A percentile compares a stretch with the other conserved stretches of the same genome.
Evolutionary conservation across 768 basidiomycete genomes (phyloP).

Genomic region (Boletus eberwhitei): DNA sequence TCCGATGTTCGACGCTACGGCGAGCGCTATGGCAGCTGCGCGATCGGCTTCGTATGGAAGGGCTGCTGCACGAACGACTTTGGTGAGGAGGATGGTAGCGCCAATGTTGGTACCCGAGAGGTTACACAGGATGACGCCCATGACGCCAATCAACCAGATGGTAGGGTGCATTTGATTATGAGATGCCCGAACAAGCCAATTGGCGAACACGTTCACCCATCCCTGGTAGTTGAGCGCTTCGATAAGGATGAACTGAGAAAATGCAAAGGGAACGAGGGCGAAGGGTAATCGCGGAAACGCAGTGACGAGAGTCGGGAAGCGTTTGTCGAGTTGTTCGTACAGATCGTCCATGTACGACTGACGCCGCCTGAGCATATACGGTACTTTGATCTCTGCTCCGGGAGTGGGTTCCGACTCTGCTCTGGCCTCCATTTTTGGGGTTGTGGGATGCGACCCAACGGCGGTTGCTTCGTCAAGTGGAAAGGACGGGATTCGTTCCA

Average conservation of each 20-base stretch:
- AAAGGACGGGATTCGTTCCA: neutral
- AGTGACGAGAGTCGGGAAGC: slow-evolving; percentile 71
- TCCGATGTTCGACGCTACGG: slow-evolving; percentile 85
- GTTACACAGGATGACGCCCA: slow-evolving; percentile 76
- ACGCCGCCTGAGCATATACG: neutral
- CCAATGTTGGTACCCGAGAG: slow-evolving; percentile 89
- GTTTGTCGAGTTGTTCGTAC: slow-evolving; percentile 16
- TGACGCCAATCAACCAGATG: slow-evolving; percentile 65
- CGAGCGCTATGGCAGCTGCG: slow-evolving; percentile 69
- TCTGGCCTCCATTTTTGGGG: neutral
- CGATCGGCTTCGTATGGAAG: slow-evolving; percentile 36
- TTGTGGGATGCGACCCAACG: neutral
- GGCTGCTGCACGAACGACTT: slow-evolving; percentile 58
- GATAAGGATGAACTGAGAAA: slow-evolving; percentile 93
- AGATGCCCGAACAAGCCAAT: slow-evolving; percentile 55
- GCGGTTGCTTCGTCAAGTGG: slow-evolving; percentile 4
- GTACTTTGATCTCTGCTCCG: neutral
- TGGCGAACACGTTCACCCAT: slow-evolving; percentile 83
- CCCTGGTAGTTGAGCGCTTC: slow-evolving; percentile 77
- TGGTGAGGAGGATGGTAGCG: slow-evolving; percentile 83
- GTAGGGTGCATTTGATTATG: slow-evolving; percentile 42
- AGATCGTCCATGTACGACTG: neutral
- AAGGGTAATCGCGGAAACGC: slow-evolving; percentile 72
- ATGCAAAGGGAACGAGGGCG: slow-evolving; percentile 84
- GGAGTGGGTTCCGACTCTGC: neutral